Conservation (phyloP, 495 filamentous ascomycete species). For the Penicillium pancosmium region DNA sequence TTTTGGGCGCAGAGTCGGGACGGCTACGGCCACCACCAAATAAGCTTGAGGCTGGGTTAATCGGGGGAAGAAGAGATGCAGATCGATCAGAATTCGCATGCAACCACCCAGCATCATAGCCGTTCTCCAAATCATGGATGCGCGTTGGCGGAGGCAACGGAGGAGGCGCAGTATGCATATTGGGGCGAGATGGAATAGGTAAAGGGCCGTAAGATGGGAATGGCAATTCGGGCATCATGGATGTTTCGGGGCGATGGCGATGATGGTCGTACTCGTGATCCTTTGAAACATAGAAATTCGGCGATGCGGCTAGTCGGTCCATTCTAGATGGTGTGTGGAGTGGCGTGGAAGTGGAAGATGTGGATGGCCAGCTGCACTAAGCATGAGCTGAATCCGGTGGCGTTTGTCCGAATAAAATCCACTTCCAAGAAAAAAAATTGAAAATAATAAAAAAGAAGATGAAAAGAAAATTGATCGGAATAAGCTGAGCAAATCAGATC, state of each 20-base stretch:
- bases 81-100: constrained; percentile 53
- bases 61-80: constrained; percentile 42
- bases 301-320: constrained; percentile 58
- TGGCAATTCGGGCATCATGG: constrained; percentile 35
- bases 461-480: constrained; percentile 14
- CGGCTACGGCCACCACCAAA: constrained; percentile 53
- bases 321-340: constrained; percentile 44
- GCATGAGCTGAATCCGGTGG: constrained; percentile 15
- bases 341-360: constrained; percentile 24
- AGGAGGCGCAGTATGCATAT: constrained; percentile 54
- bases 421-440: background rate
- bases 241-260: constrained; percentile 17
- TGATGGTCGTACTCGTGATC: constrained; percentile 29
- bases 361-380: constrained; percentile 5
- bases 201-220: constrained; percentile 52
- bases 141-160: constrained; percentile 64
- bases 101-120: constrained; percentile 63
- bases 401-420: constrained; percentile 3
- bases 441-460: background rate
- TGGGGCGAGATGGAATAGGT: constrained; percentile 56
- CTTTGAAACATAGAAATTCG: constrained; percentile 56
- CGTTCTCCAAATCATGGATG: constrained; percentile 55
- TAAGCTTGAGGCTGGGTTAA: constrained; percentile 58
- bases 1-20: constrained; percentile 30
- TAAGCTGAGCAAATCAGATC: constrained; percentile 20